Evolutionary conservation across 306 rosid genomes (phyloP), one percentile per base, ranked within the genome.

Genomic region (Ormosia emarginata): DNA sequence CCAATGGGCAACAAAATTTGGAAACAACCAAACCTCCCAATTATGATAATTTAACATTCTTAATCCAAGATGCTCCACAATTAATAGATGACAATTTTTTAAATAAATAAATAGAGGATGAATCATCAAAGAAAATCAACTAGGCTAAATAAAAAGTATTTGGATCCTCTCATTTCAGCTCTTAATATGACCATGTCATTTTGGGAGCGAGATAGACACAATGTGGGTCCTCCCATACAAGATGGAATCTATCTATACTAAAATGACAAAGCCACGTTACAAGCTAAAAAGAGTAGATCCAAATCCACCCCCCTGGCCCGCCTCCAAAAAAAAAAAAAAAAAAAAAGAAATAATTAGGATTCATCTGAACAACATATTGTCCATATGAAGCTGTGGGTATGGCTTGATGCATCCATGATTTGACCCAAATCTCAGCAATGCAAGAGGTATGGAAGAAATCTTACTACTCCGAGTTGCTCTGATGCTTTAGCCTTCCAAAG

Each of bases 401-500:
- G 44, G 41, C 3, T 30, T 2, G 3, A 47, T 8, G 17, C 66
- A 47, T 29, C 4, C 46, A 74, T 37, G 47, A 56, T 5, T 61
- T 62, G 67, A 55, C 30, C 18, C 53, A 77, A 65, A 36, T 14
- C 11, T 63, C 7, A 29, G 59, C 11, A 57, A 71, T 13, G 65
- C 17, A 63, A 66, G 39, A 47, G 56, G 40, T 18, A 56, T 81
- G 78, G 50, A 73, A 67, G 82, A 79, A 4, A 71, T 83, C 98
- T 90, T 90, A 95, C 98, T 5, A 95, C 97, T 86, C 99, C 99
- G 70, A 95, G 83, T 84, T 95, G 98, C 61, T 95, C 98, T 11
- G 99, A 92, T 82, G 98, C 98, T 78, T 86, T 95, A 66, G 99
- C 95, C 90, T 95, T 93, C 99, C 99, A 95, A 74, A 95, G 92